Evolutionary conservation across 176 grass and related monocot genomes (phyloP), one percentile per base, ranked within the genome.

Genomic region (Calamus simplicifolius): DNA sequence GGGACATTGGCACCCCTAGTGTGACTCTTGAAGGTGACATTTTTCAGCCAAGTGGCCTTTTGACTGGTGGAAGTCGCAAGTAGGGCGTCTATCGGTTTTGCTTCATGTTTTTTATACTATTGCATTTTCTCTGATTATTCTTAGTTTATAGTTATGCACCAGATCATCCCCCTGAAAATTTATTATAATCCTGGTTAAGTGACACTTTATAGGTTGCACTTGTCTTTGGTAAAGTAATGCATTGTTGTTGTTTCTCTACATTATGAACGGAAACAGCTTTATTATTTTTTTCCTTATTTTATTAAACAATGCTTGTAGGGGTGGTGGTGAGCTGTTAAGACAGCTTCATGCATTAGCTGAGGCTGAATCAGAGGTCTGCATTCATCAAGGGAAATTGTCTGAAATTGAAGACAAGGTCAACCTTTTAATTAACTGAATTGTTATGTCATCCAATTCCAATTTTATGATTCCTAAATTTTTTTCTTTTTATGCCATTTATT

Each of bases 61-160:
- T 98, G 77, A 98, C 93, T n/a, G 93, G 93, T 85, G 93, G 93
- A 48, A 92, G 88, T 73, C 82, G 82, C 56, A 91, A 77, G 93
- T 92, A 82, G 78, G 55, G 14, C 61, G 59, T 49, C 53, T 66
- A 31, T 60, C 63, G 52, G 64, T 76, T 73, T 17, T 19, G 18
- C 18, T 16, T 74, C 4, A 8, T 61, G 67, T 16, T 62, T 8
- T 57, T 68, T 72, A 5, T 19, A 35, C 61, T 16, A n/a, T 25
- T 55, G n/a, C 53, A 55, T 23, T 66, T 21, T 27, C 49, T 17
- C n/a, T 13, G 1, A 43, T 43, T 5, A 61, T 61, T 28, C 60
- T 27, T 10, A 54, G 3, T 43, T 10, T 43, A 43, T 43, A 43
- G 10, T 43, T 60, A 8, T 60, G 58, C 14, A 60, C 6, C 4